A percentile compares a stretch with the other conserved stretches of the same genome.
These are phyloP conservation scores for Ogataea paraovalis DNA, from an alignment of 805 yeast genomes.

Conservation along the genomic window DNA sequence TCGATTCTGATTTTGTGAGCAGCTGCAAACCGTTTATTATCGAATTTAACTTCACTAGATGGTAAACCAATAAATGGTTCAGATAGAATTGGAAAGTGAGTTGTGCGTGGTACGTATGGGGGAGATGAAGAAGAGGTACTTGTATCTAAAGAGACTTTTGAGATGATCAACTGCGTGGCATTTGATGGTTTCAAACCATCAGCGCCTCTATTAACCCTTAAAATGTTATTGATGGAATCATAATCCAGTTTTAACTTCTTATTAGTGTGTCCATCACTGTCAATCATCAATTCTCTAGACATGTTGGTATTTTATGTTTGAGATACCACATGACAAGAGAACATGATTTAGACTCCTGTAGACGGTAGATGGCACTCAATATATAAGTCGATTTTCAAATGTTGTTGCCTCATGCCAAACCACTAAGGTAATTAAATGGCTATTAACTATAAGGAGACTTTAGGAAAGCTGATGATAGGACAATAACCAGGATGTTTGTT, in stretches of 20 bases:
- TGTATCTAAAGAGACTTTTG: background rate
- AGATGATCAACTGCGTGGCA: background rate
- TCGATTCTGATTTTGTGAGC: constrained; percentile 12
- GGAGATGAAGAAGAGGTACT: background rate
- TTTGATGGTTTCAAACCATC: background rate
- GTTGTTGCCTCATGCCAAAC: background rate
- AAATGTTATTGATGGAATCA: background rate
- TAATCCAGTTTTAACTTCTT: background rate
- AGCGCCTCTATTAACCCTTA: background rate
- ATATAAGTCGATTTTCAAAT: background rate
- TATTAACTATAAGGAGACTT: background rate
- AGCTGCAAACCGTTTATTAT: constrained; percentile 4
- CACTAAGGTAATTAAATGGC: background rate
- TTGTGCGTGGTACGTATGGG: background rate
- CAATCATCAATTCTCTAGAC: background rate
- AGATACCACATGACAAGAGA: background rate
- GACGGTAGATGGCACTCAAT: background rate
- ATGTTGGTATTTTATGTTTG: background rate
- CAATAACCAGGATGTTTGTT: background rate
- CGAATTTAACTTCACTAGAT: background rate
- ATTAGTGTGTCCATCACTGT: background rate
- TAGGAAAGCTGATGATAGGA: background rate
- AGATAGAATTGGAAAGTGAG: background rate
- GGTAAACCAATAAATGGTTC: background rate
- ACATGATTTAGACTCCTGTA: background rate